These are phyloP conservation scores for Gliomastix tumulicola DNA, from an alignment of 2,329 filamentous ascomycete species.

Conservation along the genomic window DNA sequence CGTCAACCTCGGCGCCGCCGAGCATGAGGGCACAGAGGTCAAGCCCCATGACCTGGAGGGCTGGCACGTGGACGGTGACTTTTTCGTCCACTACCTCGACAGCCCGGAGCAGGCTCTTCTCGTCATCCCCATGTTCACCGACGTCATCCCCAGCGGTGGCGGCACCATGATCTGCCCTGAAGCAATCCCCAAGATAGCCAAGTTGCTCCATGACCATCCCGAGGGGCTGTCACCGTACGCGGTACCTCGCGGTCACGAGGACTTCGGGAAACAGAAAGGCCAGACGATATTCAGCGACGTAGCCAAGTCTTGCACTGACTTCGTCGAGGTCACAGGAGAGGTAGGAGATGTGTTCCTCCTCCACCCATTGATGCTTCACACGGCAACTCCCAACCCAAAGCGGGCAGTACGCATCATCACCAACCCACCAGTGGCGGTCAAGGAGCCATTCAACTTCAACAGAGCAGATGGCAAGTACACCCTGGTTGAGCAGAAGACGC, in stretches of 20 bases:
- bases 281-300: constrained; percentile 36
- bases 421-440: constrained; percentile 46
- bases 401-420: constrained; percentile 41
- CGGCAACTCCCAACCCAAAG: constrained; percentile 22
- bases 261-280: constrained; percentile 33
- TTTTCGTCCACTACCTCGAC: constrained; percentile 67
- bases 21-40: constrained; percentile 39
- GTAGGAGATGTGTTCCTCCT: constrained; percentile 51
- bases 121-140: constrained; percentile 61
- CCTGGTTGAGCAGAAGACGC: constrained; percentile 30
- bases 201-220: constrained; percentile 52
- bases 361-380: constrained; percentile 55
- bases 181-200: constrained; percentile 47
- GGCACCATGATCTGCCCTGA: constrained; percentile 56
- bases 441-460: constrained; percentile 44
- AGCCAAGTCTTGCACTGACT: constrained; percentile 29
- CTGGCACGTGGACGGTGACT: constrained; percentile 69
- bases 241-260: constrained; percentile 41
- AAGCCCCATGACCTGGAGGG: constrained; percentile 43
- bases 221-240: constrained; percentile 52
- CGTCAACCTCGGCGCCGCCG: constrained; percentile 57
- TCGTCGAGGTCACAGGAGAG: constrained; percentile 47
- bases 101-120: constrained; percentile 62
- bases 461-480: constrained; percentile 21
- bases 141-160: constrained; percentile 53